Conservation (phyloP, 1,284 basidiomycete genomes). For the Trichosporon sp. region DNA sequence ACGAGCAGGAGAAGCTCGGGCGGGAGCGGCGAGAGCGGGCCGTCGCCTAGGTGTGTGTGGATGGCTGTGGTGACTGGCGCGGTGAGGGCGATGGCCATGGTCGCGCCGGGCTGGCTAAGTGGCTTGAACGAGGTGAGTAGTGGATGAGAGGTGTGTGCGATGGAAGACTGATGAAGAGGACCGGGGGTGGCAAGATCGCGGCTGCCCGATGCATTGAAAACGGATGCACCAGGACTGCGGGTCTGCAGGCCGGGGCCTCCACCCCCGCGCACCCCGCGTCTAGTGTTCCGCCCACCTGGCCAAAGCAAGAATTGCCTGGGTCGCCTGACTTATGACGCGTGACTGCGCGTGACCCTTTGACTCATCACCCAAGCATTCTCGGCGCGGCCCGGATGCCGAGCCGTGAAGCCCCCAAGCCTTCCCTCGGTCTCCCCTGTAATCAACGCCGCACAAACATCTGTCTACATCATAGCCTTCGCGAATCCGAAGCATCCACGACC, state of each 20-base stretch:
- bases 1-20: neutral
- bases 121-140: no score
- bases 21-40: neutral
- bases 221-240: neutral
- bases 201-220: neutral
- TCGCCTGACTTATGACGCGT: conserved; percentile 2
- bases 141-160: neutral
- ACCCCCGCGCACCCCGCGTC: neutral
- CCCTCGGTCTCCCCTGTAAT: no score
- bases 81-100: neutral
- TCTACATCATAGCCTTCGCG: no score
- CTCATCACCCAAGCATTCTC: neutral
- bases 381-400: no score
- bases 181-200: neutral
- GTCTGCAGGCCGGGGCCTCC: no score
- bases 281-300: no score
- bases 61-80: neutral
- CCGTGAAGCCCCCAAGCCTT: no score
- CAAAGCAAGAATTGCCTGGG: neutral
- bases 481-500: neutral
- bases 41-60: neutral
- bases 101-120: neutral
- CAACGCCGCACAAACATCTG: neutral
- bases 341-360: neutral
- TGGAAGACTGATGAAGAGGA: neutral